These are phyloP conservation scores for Sordariomycetes sp. DNA, from an alignment of 2,329 filamentous ascomycete genomes.

Conservation along the genomic window DNA sequence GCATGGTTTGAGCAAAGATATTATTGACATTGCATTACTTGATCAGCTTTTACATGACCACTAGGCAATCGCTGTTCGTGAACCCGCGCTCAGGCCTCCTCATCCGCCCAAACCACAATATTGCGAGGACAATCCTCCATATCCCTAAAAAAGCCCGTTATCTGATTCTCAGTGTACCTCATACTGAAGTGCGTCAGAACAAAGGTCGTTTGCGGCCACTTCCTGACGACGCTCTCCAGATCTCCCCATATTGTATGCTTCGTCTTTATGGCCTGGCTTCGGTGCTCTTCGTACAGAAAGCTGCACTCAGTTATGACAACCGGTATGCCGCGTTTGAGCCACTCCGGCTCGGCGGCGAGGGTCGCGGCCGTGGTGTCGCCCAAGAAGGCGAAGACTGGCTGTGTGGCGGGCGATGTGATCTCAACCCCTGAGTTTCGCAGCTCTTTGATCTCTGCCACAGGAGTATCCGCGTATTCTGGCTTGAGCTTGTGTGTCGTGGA, in stretches of 20 bases:
- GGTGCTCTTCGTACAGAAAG: slow-evolving; percentile 33
- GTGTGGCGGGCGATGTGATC: slow-evolving; percentile 27
- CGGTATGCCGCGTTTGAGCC: slow-evolving; percentile 27
- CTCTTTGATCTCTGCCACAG: slow-evolving; percentile 24
- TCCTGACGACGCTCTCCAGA: slow-evolving; percentile 31
- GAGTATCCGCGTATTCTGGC: slow-evolving; percentile 23
- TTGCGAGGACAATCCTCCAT: slow-evolving; percentile 28
- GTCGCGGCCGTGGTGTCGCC: slow-evolving; percentile 34
- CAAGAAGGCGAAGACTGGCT: slow-evolving; percentile 36
- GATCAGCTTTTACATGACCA: no score
- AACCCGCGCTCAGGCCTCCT: slow-evolving; percentile 18
- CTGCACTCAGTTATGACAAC: slow-evolving; percentile 42
- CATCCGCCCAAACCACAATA: slow-evolving; percentile 38
- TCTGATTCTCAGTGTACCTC: slow-evolving; percentile 29
- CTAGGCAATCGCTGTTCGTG: no score
- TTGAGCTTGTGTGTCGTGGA: slow-evolving; percentile 26
- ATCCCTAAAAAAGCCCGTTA: slow-evolving; percentile 30
- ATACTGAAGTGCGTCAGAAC: slow-evolving; percentile 38
- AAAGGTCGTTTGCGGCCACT: slow-evolving; percentile 32
- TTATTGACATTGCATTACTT: no score
- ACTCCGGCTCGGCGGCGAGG: slow-evolving; percentile 26
- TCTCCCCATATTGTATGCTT: slow-evolving; percentile 38
- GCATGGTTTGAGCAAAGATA: no score
- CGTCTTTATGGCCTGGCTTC: slow-evolving; percentile 31
- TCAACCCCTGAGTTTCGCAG: slow-evolving; percentile 26